Evolutionary conservation across 495 filamentous ascomycete genomes (phyloP).

Genomic region (Pseudoneurospora amorphoporcata): DNA sequence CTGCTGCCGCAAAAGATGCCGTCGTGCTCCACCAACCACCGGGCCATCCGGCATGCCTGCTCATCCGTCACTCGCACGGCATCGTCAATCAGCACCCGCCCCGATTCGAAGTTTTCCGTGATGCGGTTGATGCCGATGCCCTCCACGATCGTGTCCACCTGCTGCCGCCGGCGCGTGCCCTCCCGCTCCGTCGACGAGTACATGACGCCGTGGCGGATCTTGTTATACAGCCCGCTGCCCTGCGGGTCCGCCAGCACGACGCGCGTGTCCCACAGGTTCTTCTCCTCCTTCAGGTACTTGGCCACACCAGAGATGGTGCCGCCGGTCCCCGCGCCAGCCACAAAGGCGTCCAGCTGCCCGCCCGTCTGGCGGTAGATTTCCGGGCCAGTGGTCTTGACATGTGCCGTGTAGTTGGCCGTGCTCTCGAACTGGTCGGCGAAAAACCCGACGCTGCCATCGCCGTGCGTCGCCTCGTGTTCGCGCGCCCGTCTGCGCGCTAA

Average conservation of each 20-base stretch:
- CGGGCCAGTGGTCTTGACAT: constrained; percentile 73
- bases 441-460: constrained; percentile 52
- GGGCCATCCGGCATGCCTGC: constrained; percentile 85
- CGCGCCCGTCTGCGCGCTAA: constrained; percentile 65
- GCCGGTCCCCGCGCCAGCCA: constrained; percentile 92
- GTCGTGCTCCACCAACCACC: constrained; percentile 92
- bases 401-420: constrained; percentile 73
- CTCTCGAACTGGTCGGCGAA: constrained; percentile 98
- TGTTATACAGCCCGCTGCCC: constrained; percentile 87
- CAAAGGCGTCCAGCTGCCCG: constrained; percentile 74
- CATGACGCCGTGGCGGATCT: constrained; percentile 88
- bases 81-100: constrained; percentile 74
- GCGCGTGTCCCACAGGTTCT: constrained; percentile 36
- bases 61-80: constrained; percentile 85
- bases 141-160: constrained; percentile 94
- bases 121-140: constrained; percentile 91
- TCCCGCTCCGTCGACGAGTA: constrained; percentile 80
- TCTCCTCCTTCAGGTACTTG: constrained; percentile 61
- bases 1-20: constrained; percentile 91
- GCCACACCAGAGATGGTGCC: constrained; percentile 88
- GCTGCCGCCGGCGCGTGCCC: constrained; percentile 74
- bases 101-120: constrained; percentile 84
- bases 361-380: constrained; percentile 76
- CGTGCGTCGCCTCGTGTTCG: constrained; percentile 47
- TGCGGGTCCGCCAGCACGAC: constrained; percentile 90